Evolutionary conservation across 2,329 filamentous ascomycete species (phyloP), one percentile per base, ranked within the genome.

Genomic region (Aplosporella prunicola): DNA sequence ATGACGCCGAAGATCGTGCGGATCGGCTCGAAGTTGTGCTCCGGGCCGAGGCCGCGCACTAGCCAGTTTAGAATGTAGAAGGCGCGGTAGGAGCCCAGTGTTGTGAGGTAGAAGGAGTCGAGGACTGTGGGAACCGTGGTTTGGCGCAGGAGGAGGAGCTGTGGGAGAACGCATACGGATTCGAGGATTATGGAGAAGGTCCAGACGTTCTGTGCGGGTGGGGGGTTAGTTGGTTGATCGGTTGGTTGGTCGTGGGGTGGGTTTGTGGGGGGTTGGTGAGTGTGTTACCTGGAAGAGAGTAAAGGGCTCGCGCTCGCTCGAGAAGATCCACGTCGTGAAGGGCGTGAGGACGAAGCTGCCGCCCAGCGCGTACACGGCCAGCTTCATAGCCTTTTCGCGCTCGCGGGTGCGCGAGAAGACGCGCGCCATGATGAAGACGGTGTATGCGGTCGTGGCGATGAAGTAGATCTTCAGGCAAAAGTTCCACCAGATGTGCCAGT

Each of bases 101-200:
- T 78, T 33, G 91, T 68, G 39, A 96, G 82, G 61, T 96, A 96
- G 64, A 83, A 94, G n/a, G 85, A 93, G 58, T 94, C 85, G 62
- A 96, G 88, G 31, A 95, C 89, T 32, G 89, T 96, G 0, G 89
- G 89, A 0, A 95, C 86, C 17, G 80, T 87, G n/a, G 89, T 95
- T 60, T 95, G 87, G 42, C 89, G 83, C 10, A 96, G 76, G 28
- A 95, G 78, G 5, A 95, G 74, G 1, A 96, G 78, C 58, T 96
- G 89, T 0, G 89, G 89, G 14, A 96, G 77, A 22, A 95, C 77
- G 58, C 83, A 91, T 43, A 93, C 76, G 22, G 86, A 89, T 63
- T 96, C 89, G 52, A 96, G 80, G 47, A 94, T 82, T 49, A 91
- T 79, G 20, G 85, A 93, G 63, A 95, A 94, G 41, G 79, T 74